Conservation (phyloP, 2,329 filamentous ascomycete species). For the Didymosphaeria variabile region DNA sequence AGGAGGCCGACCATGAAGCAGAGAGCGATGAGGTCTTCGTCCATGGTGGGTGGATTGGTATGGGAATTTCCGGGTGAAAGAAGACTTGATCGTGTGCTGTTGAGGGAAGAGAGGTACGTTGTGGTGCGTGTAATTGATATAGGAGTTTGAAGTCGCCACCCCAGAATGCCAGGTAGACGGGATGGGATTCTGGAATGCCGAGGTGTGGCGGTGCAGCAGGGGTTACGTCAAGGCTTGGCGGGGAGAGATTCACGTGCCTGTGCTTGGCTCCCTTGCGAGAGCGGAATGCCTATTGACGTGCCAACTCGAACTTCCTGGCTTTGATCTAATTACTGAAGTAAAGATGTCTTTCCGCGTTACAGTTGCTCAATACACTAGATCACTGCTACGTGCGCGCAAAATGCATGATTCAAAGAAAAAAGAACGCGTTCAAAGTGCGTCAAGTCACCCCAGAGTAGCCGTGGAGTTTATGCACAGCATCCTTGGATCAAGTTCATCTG, state of each 20-base stretch:
- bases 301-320: no score
- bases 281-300: neutral
- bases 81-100: neutral
- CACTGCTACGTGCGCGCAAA: no score
- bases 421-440: no score
- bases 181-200: neutral
- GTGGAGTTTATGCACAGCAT: no score
- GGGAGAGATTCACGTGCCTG: constrained; percentile 3
- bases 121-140: neutral
- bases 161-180: constrained; percentile 6
- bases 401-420: no score
- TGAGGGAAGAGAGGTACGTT: neutral
- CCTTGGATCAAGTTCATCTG: no score
- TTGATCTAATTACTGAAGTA: no score
- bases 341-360: no score
- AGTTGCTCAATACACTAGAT: no score
- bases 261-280: neutral
- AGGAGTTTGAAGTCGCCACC: constrained; percentile 12
- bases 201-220: constrained; percentile 6
- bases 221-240: constrained; percentile 4
- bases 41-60: constrained; percentile 26
- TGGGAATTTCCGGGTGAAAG: neutral
- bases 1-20: constrained; percentile 36
- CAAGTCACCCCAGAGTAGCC: no score
- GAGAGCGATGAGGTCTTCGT: constrained; percentile 40